Evolutionary conservation across 352 stramenopile species (phyloP), one percentile per base, ranked within the genome.

Genomic region (Phytophthora macrochlamydospora): DNA sequence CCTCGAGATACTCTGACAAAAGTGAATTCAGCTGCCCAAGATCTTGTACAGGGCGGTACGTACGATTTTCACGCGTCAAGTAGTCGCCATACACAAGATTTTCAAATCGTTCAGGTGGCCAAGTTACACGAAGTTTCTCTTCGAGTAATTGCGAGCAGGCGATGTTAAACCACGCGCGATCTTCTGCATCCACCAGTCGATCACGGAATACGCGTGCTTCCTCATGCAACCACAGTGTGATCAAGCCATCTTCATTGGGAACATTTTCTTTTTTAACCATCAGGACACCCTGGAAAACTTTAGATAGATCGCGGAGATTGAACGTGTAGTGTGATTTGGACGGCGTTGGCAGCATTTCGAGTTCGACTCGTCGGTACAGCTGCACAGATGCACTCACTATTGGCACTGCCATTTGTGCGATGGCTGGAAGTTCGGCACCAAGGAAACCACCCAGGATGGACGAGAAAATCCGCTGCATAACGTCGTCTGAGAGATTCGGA

Each of bases 301-400:
- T 97, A 8, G 85, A 96, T 12, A 98, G 71, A 74, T 98, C 93
- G 6, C 94, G 87, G 33, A 98, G 74, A 56, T 98, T 98, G 74
- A 98, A 98, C 5, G 94, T 98, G 65, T 98, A 98, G 63, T 98
- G 89, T 4, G 89, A 97, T 73, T 97, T 97, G 18, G 81, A 92
- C 3, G 92, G 93, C 4, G 93, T 98, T 13, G 93, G 93, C 11
- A 97, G 72, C 84, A 98, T 85, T 42, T 97, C 90, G 7, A 89
- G 54, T 49, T 97, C 87, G 1, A 98, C 92, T 7, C 79, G 79
- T 38, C 97, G 81, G 53, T 98, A 98, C 2, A 98, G 66, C 46
- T 89, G 62, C 28, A 98, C 85, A 0, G 90, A 97, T 13, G 89
- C 91, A 38, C 84, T 78, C 2, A 98, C 94, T 37, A 98, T 88